Conservation (phyloP, 495 filamentous ascomycete genomes). For the Daldinia grandis region DNA sequence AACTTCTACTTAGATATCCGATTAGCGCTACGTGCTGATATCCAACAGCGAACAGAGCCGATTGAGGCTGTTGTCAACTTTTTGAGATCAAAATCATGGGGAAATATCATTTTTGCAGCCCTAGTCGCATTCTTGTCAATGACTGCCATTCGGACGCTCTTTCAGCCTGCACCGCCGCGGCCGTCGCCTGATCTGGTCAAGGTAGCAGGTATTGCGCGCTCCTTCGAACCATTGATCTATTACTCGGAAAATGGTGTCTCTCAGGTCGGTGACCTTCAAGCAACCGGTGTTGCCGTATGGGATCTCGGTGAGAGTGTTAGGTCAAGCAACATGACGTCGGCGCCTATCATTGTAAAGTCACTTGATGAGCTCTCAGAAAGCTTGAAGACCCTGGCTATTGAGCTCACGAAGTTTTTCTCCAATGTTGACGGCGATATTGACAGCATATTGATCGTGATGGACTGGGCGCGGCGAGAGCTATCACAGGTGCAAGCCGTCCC, state of each 20-base stretch:
- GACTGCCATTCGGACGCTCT: constrained; percentile 67
- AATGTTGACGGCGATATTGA: constrained; percentile 93
- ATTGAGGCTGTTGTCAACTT: constrained; percentile 77
- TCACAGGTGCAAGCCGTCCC: constrained; percentile 58
- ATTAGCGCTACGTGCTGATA: constrained; percentile 84
- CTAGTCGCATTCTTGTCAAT: constrained; percentile 66
- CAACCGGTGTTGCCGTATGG: constrained; percentile 90
- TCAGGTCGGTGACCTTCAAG: constrained; percentile 85
- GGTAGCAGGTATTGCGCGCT: constrained; percentile 83
- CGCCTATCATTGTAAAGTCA: constrained; percentile 82
- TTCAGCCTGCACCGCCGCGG: constrained; percentile 69
- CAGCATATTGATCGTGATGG: constrained; percentile 89
- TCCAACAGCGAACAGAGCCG: constrained; percentile 84
- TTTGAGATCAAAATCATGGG: constrained; percentile 72
- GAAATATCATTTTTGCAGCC: constrained; percentile 65
- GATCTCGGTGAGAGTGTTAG: constrained; percentile 89
- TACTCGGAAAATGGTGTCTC: constrained; percentile 88
- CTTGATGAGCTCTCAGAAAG: constrained; percentile 84
- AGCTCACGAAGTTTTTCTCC: constrained; percentile 87
- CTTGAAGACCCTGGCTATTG: constrained; percentile 79
- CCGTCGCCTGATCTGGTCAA: constrained; percentile 89
- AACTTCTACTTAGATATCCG: constrained; percentile 72
- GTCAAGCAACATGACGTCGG: constrained; percentile 87
- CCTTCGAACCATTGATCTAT: constrained; percentile 90
- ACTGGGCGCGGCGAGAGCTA: constrained; percentile 89